Percentiles rank a stretch among this genome's conserved stretches.
Evolutionary conservation across 1,284 basidiomycete genomes (phyloP).

Genomic region (Sporisorium reilianum): DNA sequence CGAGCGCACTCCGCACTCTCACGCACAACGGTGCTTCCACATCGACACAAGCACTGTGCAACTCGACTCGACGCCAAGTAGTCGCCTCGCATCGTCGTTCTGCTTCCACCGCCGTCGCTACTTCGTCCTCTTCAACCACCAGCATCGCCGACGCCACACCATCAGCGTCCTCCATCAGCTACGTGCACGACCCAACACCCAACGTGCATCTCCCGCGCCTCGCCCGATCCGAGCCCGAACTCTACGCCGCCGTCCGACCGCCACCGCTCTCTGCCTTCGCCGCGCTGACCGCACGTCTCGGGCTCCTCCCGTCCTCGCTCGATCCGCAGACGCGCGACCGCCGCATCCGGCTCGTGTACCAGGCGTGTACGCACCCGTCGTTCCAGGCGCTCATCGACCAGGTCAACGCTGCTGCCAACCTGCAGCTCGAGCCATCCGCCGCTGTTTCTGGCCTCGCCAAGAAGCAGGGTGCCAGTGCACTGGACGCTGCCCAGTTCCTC

Average conservation of each 20-base stretch:
- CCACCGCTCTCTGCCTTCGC: conserved; percentile 55
- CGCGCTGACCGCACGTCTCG: conserved; percentile 58
- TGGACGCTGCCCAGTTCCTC: conserved; percentile 43
- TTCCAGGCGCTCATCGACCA: conserved; percentile 48
- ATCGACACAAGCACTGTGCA: conserved; percentile 24
- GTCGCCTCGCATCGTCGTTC: conserved; percentile 16
- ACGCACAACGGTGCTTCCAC: conserved; percentile 26
- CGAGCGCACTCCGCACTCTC: conserved; percentile 12
- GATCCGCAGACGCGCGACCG: conserved; percentile 40
- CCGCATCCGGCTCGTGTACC: conserved; percentile 53
- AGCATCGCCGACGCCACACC: background rate
- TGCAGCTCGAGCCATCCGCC: conserved; percentile 33
- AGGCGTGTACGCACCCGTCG: conserved; percentile 65
- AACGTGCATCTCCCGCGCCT: conserved; percentile 55
- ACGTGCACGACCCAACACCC: conserved; percentile 49
- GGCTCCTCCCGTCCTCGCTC: conserved; percentile 44
- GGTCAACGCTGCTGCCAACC: conserved; percentile 24
- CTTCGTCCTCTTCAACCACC: conserved; percentile 11
- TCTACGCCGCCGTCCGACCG: conserved; percentile 63
- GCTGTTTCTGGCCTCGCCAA: conserved; percentile 24
- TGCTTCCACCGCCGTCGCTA: conserved; percentile 26
- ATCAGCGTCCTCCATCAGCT: conserved; percentile 5
- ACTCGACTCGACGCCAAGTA: conserved; percentile 9
- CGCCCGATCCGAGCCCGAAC: conserved; percentile 57
- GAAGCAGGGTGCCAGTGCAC: conserved; percentile 16